Base-by-base conservation (phyloP, 192 early-diverging fungal genomes). In the Allomyces macrogynus region DNA sequence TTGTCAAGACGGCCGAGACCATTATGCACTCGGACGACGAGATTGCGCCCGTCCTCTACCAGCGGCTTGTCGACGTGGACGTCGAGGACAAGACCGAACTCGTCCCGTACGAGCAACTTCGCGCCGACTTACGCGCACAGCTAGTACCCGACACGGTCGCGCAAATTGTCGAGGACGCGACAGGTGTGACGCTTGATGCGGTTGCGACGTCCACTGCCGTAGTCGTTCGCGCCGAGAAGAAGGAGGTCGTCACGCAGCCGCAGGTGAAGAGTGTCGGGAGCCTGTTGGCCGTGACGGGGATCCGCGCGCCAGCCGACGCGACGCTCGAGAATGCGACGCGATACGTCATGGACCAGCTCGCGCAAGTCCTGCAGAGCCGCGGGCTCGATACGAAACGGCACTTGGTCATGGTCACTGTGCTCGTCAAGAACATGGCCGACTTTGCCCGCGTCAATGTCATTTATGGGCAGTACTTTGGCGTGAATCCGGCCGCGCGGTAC, bases 21-120 rank as follows among this genome's bases (percentile, higher is more conserved):
- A 73, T 93, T 11, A 74, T 82, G 18, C 91, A 95, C 70, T 88
- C 86, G 1, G 84, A 91, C 32, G 89, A 92, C 67, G 81, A 81
- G 0, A 80, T 86, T 68, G 90, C 91, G 10, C 81, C 83, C 26
- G 92, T 95, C 0, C 81, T 85, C 16, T 95, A 95, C 69, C 72
- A 93, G 66, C 68, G 73, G 26, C 80, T 93, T 66, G 84, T 78
- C 63, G 72, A 82, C 62, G 73, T 86, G 9, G 79, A 81, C 42
- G 24, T 86, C n/a, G 88, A 81, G 66, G 79, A 80, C 24, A 97
- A 93, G 49, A n/a, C 16, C 16, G 49, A 57, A 0, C 12, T 57
- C 16, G 49, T n/a, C 9, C 2, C 49, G 49, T 57, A 57, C 49
- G 49, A 57, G 12, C 16, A 14, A 5, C 16, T 57, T 7, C 49